Evolutionary conservation across 1,139 yeast species (phyloP).

Genomic region (Candida neerlandica): DNA sequence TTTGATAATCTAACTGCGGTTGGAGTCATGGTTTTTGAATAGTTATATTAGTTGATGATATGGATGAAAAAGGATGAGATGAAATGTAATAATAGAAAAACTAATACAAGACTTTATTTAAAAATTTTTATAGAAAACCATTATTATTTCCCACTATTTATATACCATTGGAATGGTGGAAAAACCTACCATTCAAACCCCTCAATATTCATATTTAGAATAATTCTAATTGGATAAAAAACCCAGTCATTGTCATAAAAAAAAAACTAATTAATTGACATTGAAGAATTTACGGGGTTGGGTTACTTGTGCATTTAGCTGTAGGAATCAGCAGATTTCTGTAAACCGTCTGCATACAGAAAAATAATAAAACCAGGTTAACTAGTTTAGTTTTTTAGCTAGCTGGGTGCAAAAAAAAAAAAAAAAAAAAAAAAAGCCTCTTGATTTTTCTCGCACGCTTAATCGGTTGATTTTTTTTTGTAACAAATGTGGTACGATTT

Average conservation of each 20-base stretch:
- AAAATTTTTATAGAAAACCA: not conserved
- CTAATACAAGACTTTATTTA: not conserved
- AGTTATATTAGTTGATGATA: not conserved
- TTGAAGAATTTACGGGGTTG: not conserved
- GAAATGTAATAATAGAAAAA: not conserved
- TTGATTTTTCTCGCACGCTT: not conserved
- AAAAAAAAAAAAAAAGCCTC: not conserved
- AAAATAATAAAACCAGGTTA: not conserved
- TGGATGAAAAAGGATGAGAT: not conserved
- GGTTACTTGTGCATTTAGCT: not conserved
- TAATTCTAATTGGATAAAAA: conserved; percentile 4
- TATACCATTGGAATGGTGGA: conserved; percentile 2
- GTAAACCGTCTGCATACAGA: not conserved
- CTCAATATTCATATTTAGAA: not conserved
- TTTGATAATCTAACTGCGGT: conserved; percentile 13
- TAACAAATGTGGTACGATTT: conserved; percentile 7
- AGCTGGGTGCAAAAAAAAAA: conserved; percentile 9
- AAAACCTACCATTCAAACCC: not conserved
- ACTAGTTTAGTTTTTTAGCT: not conserved
- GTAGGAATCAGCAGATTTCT: conserved; percentile 13
- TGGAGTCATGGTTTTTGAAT: conserved; percentile 14
- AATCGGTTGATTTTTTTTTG: not conserved
- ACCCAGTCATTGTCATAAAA: not conserved
- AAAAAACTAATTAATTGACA: not conserved
- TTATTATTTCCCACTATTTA: conserved; percentile 1